Conservation (phyloP, 23 red algal species). For the Gracilaria caudata region DNA sequence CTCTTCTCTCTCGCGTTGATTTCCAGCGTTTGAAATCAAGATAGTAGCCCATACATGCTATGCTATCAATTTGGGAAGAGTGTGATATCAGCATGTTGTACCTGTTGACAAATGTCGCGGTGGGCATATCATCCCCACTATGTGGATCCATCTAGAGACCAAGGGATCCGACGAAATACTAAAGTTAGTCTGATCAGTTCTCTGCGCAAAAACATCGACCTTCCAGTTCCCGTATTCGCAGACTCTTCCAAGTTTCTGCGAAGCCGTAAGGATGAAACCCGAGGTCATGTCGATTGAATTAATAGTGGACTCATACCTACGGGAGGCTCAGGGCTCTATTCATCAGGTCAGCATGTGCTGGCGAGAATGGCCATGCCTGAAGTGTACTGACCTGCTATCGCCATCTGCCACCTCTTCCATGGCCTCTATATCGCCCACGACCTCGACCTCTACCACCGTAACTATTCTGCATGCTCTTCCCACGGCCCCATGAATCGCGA, state of each 20-base stretch:
- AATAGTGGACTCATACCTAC: not conserved
- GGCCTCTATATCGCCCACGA: conserved; percentile 18
- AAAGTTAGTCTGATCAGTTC: conserved; percentile 5
- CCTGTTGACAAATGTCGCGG: not conserved
- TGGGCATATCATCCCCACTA: not conserved
- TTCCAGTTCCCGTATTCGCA: not conserved
- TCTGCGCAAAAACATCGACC: not conserved
- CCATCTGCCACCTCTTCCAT: conserved; percentile 24
- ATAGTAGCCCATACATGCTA: not conserved
- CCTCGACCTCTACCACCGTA: conserved; percentile 24
- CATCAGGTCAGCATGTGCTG: not conserved
- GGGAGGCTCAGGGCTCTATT: not conserved
- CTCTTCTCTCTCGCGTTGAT: not conserved
- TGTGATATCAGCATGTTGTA: not conserved
- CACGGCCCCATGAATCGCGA: conserved; percentile 18
- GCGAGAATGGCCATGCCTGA: not conserved
- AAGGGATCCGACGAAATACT: not conserved
- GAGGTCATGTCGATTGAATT: not conserved
- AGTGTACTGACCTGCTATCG: not conserved
- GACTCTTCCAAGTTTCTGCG: not conserved
- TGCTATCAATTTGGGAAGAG: not conserved
- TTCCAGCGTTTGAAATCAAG: not conserved
- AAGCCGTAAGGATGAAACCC: not conserved
- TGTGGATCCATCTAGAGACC: not conserved
- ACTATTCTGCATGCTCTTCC: conserved; percentile 13